Percentiles rank a stretch among this genome's conserved stretches.
These are phyloP conservation scores for Arachis hypogaea DNA, from an alignment of 306 rosid genomes.

Conservation along the genomic window DNA sequence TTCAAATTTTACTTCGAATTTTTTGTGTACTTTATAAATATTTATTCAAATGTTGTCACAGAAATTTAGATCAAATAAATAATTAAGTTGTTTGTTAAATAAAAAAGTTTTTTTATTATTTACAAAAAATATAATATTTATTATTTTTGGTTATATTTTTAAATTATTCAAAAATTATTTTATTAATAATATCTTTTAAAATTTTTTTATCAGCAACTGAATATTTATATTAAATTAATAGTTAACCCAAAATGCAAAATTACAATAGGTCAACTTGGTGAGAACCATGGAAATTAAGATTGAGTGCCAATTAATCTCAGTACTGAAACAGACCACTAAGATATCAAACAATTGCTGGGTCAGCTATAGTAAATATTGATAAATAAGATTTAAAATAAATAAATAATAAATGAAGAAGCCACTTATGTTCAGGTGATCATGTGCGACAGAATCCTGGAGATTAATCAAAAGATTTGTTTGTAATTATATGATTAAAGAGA, in stretches of 20 bases:
- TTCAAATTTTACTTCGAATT: too few species aligned
- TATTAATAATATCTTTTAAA: too few species aligned
- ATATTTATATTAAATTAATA: too few species aligned
- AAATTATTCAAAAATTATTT: too few species aligned
- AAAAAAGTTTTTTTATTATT: too few species aligned
- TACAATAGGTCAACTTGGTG: conserved; percentile 48
- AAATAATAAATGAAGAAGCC: conserved; percentile 40
- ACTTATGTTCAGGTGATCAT: conserved; percentile 33
- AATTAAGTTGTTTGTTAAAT: too few species aligned
- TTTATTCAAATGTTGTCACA: too few species aligned
- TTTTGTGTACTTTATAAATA: too few species aligned
- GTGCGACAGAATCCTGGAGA: conserved; percentile 43
- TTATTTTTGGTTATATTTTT: too few species aligned
- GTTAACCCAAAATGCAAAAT: conserved; percentile 20
- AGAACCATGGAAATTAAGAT: conserved; percentile 51
- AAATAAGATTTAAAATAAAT: neutral
- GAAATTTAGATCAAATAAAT: neutral
- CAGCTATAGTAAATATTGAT: conserved; percentile 37
- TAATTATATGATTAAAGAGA: conserved; percentile 40
- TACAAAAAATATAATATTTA: too few species aligned
- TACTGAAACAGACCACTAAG: conserved; percentile 41
- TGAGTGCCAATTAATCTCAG: conserved; percentile 32
- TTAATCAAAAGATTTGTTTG: conserved; percentile 33
- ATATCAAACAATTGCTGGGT: conserved; percentile 35
- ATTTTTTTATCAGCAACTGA: too few species aligned